A percentile compares a stretch with the other conserved stretches of the same genome.
Conservation (phyloP, 768 basidiomycete species). For the Suillus plorans region DNA sequence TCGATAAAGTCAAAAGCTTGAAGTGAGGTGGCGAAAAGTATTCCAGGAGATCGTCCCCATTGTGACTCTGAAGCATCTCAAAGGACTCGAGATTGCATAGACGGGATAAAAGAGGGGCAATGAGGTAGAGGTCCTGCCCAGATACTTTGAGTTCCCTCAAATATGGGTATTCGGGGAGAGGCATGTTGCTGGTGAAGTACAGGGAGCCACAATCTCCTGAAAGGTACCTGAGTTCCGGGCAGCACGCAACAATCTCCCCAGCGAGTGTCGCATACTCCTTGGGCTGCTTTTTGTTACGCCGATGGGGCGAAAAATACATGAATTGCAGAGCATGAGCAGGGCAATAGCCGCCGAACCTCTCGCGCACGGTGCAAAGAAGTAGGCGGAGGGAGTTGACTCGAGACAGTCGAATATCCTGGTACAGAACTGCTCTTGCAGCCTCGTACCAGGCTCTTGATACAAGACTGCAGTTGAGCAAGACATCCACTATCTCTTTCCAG, state of each 20-base stretch:
- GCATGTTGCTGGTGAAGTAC: neutral
- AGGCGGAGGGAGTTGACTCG: neutral
- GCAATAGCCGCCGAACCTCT: neutral
- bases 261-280: neutral
- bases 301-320: neutral
- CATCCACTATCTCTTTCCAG: neutral
- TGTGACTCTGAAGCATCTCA: neutral
- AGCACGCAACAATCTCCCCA: neutral
- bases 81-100: neutral
- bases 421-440: neutral
- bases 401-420: neutral
- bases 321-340: neutral
- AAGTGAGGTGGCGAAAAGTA: neutral
- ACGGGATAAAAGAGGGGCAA: neutral
- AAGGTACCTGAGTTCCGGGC: neutral
- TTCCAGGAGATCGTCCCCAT: neutral
- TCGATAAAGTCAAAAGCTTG: neutral
- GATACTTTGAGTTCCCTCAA: neutral
- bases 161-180: neutral
- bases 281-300: neutral
- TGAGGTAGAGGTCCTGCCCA: neutral
- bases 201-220: neutral
- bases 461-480: neutral
- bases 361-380: neutral
- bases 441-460: neutral